Conservation (phyloP, 2,329 filamentous ascomycete species). For the Pseudocercospora cruenta region DNA sequence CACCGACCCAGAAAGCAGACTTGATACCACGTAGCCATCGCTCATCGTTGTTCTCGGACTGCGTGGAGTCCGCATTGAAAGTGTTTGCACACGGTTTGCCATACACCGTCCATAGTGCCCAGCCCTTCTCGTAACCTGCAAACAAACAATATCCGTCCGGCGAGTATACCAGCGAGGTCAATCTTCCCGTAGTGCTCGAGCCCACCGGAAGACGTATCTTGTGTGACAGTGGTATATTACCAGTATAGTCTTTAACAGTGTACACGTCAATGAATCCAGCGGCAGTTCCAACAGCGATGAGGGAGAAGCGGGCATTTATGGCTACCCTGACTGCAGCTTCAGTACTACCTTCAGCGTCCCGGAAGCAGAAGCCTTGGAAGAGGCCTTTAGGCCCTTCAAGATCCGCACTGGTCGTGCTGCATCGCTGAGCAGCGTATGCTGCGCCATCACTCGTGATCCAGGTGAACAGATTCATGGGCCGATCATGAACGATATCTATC, state of each 20-base stretch:
- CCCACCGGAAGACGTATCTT: conserved; percentile 72
- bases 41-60: conserved; percentile 72
- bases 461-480: conserved; percentile 92
- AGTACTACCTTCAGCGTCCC: conserved; percentile 65
- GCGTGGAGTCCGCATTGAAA: conserved; percentile 69
- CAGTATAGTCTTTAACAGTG: conserved; percentile 86
- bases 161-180: conserved; percentile 82
- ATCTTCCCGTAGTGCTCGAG: conserved; percentile 64
- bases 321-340: conserved; percentile 72
- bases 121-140: conserved; percentile 87
- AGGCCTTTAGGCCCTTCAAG: conserved; percentile 62
- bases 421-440: conserved; percentile 86
- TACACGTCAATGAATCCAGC: conserved; percentile 87
- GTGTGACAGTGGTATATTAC: conserved; percentile 88
- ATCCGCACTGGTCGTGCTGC: conserved; percentile 40
- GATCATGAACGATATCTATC: conserved; percentile 85
- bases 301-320: conserved; percentile 92
- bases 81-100: conserved; percentile 86
- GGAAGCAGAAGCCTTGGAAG: conserved; percentile 91
- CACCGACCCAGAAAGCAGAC: conserved; percentile 82
- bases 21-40: conserved; percentile 80
- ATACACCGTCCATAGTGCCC: conserved; percentile 97
- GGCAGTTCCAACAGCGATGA: conserved; percentile 82
- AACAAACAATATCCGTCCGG: conserved; percentile 97
- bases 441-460: conserved; percentile 90